phyloP scores from a whole-genome alignment of 305 asterid species.

The Fraxinus velutina region DNA sequence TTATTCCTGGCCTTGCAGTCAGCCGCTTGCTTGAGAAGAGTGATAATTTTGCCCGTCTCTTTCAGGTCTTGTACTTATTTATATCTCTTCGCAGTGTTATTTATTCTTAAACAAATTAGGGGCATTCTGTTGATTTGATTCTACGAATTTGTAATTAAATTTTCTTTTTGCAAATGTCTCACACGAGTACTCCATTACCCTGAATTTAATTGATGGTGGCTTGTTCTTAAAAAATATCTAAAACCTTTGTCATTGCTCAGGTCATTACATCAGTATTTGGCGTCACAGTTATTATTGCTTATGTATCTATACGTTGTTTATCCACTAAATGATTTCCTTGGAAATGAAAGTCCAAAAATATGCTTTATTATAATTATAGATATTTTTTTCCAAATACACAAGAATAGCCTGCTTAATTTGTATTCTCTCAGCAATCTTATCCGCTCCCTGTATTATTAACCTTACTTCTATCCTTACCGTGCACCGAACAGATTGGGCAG shows the following conservation, averaged over 20 bases:
- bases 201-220: conserved; percentile 11
- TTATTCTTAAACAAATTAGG: neutral
- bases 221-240: neutral
- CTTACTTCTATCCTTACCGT: conserved; percentile 9
- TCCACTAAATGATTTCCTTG: neutral
- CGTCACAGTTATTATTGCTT: conserved; percentile 4
- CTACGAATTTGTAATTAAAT: neutral
- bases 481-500: conserved; percentile 61
- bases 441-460: neutral
- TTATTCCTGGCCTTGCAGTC: conserved; percentile 78
- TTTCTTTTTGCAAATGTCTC: neutral
- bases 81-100: neutral
- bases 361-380: neutral
- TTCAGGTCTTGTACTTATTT: conserved; percentile 49
- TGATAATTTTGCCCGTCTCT: conserved; percentile 65
- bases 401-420: neutral
- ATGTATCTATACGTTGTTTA: neutral
- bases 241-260: neutral
- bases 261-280: conserved; percentile 2
- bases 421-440: neutral
- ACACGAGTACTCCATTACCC: neutral
- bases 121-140: neutral
- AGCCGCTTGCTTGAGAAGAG: conserved; percentile 70
- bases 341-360: neutral
- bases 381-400: neutral